phyloP scores from a whole-genome alignment of 2,329 filamentous ascomycete species.

The Colletotrichum tropicicola region DNA sequence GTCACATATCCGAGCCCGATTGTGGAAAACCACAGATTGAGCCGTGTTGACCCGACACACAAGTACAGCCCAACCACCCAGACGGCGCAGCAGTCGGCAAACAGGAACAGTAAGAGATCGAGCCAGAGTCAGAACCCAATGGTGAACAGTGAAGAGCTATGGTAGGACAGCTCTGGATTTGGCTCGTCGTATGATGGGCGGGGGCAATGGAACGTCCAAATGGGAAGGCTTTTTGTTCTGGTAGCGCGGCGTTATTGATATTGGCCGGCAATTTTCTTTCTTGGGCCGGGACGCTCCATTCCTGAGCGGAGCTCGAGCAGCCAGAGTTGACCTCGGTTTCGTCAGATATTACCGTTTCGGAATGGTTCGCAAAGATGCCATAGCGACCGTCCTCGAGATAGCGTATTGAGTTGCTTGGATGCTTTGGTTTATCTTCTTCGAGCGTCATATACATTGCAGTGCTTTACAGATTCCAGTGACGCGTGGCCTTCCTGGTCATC shows the following conservation, averaged over 20 bases:
- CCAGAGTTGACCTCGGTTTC: conserved; percentile 23
- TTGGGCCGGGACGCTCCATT: background rate
- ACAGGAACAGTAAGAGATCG: conserved; percentile 3
- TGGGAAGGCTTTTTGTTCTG: background rate
- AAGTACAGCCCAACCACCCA: conserved; percentile 19
- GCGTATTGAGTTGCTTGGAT: background rate
- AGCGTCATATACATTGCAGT: background rate
- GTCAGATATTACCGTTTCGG: background rate
- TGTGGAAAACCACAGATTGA: conserved; percentile 15
- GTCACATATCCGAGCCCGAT: conserved; percentile 26
- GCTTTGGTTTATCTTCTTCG: background rate
- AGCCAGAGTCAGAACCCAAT: conserved; percentile 19
- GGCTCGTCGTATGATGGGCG: no score
- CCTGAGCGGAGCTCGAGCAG: conserved; percentile 4
- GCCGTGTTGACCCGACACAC: background rate
- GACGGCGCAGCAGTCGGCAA: conserved; percentile 4
- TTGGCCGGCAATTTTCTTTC: background rate
- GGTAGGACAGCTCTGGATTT: no score
- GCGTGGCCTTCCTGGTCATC: background rate
- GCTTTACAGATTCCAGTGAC: conserved; percentile 11
- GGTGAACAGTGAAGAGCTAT: conserved; percentile 28
- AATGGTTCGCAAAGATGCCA: background rate
- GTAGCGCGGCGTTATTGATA: conserved; percentile 20
- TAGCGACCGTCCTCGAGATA: background rate
- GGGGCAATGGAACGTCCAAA: no score